phyloP scores from a whole-genome alignment of 225 moss, liverwort and hornwort species.

The Asterella californica region DNA sequence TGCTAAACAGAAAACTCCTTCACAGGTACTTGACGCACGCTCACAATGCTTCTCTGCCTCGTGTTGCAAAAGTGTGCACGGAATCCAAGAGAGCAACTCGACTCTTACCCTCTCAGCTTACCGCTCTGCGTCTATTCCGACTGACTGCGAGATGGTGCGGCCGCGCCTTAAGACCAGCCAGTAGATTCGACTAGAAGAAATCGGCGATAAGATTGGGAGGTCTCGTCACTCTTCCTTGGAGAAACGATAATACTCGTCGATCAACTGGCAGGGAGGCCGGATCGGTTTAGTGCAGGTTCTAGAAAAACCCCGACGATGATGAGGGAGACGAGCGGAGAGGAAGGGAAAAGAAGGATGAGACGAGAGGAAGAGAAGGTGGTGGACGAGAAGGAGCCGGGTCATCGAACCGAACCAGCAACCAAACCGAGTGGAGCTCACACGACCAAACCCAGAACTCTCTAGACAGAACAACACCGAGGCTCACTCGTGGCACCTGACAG shows the following conservation, averaged over 20 bases:
- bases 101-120: not conserved
- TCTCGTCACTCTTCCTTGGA: not conserved
- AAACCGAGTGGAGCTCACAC: not conserved
- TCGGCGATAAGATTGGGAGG: not conserved
- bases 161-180: not conserved
- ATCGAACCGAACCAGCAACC: not conserved
- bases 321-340: not conserved
- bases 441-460: not conserved
- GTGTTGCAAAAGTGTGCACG: not conserved
- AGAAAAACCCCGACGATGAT: not conserved
- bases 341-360: not conserved
- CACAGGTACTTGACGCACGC: too few relatives aligned
- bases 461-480: not conserved
- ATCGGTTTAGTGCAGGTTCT: not conserved
- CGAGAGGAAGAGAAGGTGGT: not conserved
- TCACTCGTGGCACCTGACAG: not conserved
- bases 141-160: not conserved
- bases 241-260: not conserved
- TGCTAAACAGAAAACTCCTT: not conserved
- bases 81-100: not conserved
- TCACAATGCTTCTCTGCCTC: too few relatives aligned
- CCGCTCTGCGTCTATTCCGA: too few relatives aligned
- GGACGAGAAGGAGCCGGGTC: not conserved
- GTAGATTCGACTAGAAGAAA: not conserved
- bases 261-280: not conserved